Evolutionary conservation across 129 eudicot genomes (phyloP).

Genomic region (Flaveria trinervia): DNA sequence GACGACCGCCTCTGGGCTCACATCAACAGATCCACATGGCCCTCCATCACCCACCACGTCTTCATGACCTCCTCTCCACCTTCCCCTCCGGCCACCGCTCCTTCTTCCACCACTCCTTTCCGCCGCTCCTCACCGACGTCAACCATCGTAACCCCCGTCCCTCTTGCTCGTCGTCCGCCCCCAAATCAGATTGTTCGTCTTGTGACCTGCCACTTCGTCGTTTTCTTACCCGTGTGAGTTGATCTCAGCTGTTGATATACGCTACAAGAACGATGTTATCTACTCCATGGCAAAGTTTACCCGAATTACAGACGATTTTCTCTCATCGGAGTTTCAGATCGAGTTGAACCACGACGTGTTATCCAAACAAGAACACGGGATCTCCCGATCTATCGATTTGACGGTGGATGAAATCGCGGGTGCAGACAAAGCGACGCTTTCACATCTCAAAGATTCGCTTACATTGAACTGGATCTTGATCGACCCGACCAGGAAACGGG

Average conservation of each 20-base stretch:
- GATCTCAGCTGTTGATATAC: conserved; percentile 50
- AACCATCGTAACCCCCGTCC: not conserved
- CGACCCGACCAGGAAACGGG: conserved; percentile 36
- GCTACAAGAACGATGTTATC: conserved; percentile 24
- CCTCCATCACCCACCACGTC: conserved; percentile 22
- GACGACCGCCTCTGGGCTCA: conserved; percentile 27
- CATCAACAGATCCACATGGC: conserved; percentile 19
- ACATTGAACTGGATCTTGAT: conserved; percentile 49
- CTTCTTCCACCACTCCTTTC: conserved; percentile 33
- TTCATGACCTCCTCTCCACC: conserved; percentile 17
- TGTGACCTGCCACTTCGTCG: not conserved
- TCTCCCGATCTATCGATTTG: conserved; percentile 8
- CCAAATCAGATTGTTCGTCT: not conserved
- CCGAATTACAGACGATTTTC: conserved; percentile 31
- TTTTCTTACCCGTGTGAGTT: not conserved
- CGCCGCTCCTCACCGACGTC: conserved; percentile 18
- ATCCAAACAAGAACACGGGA: too few relatives aligned
- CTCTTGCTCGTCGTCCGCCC: not conserved
- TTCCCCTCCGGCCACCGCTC: conserved; percentile 37
- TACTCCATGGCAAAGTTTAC: conserved; percentile 18
- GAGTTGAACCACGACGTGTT: not conserved
- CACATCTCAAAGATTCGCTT: conserved; percentile 18
- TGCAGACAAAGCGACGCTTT: conserved; percentile 10
- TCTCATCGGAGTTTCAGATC: conserved; percentile 22
- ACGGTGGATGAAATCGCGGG: conserved; percentile 20